These are phyloP conservation scores for Trichoderma guizhouense DNA, from an alignment of 2,329 filamentous ascomycete genomes.

Conservation along the genomic window DNA sequence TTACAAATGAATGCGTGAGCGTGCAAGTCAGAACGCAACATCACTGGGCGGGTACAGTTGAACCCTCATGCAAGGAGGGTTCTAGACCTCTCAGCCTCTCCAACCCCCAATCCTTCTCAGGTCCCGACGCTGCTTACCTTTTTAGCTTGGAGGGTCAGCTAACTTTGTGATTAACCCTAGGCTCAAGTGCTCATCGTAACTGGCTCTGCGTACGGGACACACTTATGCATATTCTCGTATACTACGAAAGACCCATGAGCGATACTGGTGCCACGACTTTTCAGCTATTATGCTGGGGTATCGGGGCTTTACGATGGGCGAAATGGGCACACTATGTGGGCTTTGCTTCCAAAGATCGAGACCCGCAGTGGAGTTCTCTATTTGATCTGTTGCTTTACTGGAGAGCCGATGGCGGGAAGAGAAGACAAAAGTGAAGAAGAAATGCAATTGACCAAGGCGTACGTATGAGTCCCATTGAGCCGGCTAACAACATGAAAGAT, in stretches of 20 bases:
- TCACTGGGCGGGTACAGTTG: neutral
- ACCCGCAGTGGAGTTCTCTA: neutral
- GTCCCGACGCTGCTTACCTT: neutral
- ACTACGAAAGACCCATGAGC: neutral
- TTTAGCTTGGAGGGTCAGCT: neutral
- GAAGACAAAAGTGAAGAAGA: neutral
- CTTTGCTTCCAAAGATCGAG: slow-evolving; percentile 5
- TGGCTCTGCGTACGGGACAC: neutral
- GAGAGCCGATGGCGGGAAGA: neutral
- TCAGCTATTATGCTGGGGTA: neutral
- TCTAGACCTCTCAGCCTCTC: slow-evolving; percentile 4
- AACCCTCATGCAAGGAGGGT: neutral
- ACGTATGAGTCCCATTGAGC: neutral
- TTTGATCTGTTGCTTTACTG: neutral
- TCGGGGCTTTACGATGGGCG: neutral
- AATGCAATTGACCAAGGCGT: neutral
- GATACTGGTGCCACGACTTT: neutral
- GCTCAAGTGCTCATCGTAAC: neutral
- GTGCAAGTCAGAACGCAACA: neutral
- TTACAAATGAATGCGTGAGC: neutral
- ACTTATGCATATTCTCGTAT: neutral
- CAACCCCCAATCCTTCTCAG: neutral
- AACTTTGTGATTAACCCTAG: neutral
- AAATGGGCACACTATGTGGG: neutral
- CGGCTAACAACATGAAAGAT: neutral